A percentile compares a stretch with the other conserved stretches of the same genome.
Evolutionary conservation across 2,329 filamentous ascomycete genomes (phyloP).

Genomic region (Stagonosporopsis rhizophila): DNA sequence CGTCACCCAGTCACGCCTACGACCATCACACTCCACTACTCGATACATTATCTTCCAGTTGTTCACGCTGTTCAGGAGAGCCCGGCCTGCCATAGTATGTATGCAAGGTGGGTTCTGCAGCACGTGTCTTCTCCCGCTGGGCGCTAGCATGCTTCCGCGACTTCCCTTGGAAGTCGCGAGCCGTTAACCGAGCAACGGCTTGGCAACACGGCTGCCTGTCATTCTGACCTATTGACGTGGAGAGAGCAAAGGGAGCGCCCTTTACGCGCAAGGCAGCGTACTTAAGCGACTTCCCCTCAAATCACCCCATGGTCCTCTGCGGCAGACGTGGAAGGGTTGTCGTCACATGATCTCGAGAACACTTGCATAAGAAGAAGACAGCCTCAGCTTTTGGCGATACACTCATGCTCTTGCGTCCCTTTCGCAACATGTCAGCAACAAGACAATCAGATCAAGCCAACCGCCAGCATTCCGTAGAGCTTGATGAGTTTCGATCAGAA

Average conservation of each 20-base stretch:
- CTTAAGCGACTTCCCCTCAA: background rate
- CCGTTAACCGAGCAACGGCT: constrained; percentile 1
- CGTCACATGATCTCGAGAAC: background rate
- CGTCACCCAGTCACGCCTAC: constrained; percentile 10
- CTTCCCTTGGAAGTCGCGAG: background rate
- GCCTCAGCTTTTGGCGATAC: background rate
- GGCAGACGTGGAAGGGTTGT: background rate
- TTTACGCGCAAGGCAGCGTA: background rate
- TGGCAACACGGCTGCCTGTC: background rate
- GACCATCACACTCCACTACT: constrained; percentile 3
- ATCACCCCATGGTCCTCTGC: background rate
- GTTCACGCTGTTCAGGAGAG: background rate
- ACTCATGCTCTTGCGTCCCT: background rate
- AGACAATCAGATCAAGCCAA: background rate
- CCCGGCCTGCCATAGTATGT: background rate
- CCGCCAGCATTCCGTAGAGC: background rate
- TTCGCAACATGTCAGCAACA: constrained; percentile 2
- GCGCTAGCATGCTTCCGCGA: background rate
- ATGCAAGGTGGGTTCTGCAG: background rate
- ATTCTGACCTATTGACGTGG: background rate
- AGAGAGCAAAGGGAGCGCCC: background rate
- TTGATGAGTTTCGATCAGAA: background rate
- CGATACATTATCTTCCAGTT: background rate
- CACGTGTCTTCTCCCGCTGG: background rate
- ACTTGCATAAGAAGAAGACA: constrained; percentile 1